Evolutionary conservation across 305 asterid genomes (phyloP), one percentile per base, ranked within the genome.

Genomic region (Fraxinus ornus): DNA sequence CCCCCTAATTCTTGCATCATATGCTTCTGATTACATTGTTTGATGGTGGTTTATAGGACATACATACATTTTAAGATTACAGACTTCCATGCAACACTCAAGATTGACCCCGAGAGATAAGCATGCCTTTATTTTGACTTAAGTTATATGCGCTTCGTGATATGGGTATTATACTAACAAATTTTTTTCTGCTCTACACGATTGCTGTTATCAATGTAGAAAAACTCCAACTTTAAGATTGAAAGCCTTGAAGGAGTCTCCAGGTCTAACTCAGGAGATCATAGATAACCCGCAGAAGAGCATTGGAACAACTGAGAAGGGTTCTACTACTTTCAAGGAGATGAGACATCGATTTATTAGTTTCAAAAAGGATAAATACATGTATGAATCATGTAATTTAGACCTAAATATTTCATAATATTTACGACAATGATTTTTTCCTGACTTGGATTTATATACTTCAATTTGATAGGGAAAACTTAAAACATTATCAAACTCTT

Each of bases 311-410:
- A 78, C 81, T 77, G 86, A 87, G 32, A 83, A 86, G 76, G 90
- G 47, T 5, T 24, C 89, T 4, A 86, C 87, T 87, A 87, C 85
- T 83, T 96, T 96, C 90, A 83, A 83, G 89, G 92, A 84, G 89
- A 85, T 93, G 94, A 93, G 81, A 85, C 89, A 89, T 39, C 89
- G 95, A 79, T 96, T 96, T 87, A 91, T 96, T 55, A 88, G 88
- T 86, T 94, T 94, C 90, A 96, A 96, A 77, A 89, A 89, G 83
- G 87, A 94, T 66, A 91, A 86, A 85, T 96, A 91, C 90, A 47
- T 93, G 98, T 96, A 89, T 91, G 97, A 77, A 47, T 26, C 76
- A 77, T 55, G 47, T 44, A 77, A 70, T 19, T 21, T 80, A 24
- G 28, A 22, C 71, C 41, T 52, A 19, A 75, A 10, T 47, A 62